Evolutionary conservation across 345 rosid species (phyloP).

Genomic region (Psidium guajava): DNA sequence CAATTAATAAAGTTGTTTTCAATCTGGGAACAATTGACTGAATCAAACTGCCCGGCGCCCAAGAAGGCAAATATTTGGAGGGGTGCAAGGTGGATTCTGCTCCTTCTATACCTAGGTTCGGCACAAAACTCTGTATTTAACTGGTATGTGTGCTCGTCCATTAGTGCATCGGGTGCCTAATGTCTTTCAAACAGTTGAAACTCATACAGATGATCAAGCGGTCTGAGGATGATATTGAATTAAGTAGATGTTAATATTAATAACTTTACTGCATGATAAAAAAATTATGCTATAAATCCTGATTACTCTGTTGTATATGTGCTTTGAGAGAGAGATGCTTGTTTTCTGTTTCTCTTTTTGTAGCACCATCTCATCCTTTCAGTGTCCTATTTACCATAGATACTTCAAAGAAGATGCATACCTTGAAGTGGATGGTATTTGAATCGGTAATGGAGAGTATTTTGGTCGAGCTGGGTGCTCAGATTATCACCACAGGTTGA

Average conservation of each 20-base stretch:
- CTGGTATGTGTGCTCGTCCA: background rate
- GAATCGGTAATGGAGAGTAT: background rate
- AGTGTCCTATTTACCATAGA: background rate
- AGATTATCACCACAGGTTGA: background rate
- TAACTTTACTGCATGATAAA: too few relatives aligned
- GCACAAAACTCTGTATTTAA: background rate
- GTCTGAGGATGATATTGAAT: background rate
- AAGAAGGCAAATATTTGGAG: background rate
- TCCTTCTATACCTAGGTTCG: background rate
- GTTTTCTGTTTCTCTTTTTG: background rate
- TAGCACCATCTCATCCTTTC: background rate
- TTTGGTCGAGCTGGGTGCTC: background rate
- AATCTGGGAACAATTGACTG: background rate
- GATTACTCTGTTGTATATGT: background rate
- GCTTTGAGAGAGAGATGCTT: background rate
- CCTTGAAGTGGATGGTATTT: background rate
- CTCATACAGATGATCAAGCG: background rate
- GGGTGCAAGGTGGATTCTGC: background rate
- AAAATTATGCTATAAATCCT: background rate
- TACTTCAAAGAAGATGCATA: background rate
- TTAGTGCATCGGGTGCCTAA: background rate
- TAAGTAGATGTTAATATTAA: background rate
- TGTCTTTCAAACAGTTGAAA: background rate
- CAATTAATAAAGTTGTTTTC: background rate
- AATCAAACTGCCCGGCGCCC: background rate